Evolutionary conservation across 768 basidiomycete genomes (phyloP), one percentile per base, ranked within the genome.

Genomic region (Termitomyces sp.): DNA sequence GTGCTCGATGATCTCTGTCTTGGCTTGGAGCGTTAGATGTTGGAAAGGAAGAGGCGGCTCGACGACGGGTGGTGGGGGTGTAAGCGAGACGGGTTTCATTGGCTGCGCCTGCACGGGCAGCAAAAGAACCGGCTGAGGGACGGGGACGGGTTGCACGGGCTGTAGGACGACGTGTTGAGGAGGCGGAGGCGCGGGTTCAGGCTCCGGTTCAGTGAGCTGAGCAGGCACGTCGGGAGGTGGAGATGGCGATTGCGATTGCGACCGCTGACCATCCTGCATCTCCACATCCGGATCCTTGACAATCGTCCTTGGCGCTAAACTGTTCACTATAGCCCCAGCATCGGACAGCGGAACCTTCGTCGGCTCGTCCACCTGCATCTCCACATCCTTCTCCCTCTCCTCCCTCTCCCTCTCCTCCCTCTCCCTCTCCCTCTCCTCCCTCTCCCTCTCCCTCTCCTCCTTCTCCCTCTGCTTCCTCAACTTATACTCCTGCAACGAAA

Each of bases 401-500:
- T 76, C 76, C 58, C 74, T 69, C 61, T 77, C 74, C 67, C 77
- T 79, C 73, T 77, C 78, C 74, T 77, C 83, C 55, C 83, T 69
- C 31, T 55, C 54, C 37, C 14, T 21, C 37, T 80, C 77, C 60
- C 82, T 79, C 61, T 78, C 74, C 67, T 77, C 79, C 73, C 77
- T 78, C 75, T 77, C 82, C 55, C 83, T 70, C 31, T 56, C 46
- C 46, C 38, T 49, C 40, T 81, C 78, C 60, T 82, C 80, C 53
- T 75, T 72, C 62, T 77, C 74, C 66, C 77, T 79, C 74, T 78
- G 79, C 75, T 78, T 83, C 55, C 84, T 69, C 31, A 80, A 54
- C 31, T 77, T 80, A 61, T 84, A 86, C 59, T 86, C 84, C 61
- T 79, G 81, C 47, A 86, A 65, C 0, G 84, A 81, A 68, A 84